A percentile compares a stretch with the other conserved stretches of the same genome.
These are phyloP conservation scores for Williopsis jadinii DNA, from an alignment of 1,139 yeast genomes.

Conservation along the genomic window DNA sequence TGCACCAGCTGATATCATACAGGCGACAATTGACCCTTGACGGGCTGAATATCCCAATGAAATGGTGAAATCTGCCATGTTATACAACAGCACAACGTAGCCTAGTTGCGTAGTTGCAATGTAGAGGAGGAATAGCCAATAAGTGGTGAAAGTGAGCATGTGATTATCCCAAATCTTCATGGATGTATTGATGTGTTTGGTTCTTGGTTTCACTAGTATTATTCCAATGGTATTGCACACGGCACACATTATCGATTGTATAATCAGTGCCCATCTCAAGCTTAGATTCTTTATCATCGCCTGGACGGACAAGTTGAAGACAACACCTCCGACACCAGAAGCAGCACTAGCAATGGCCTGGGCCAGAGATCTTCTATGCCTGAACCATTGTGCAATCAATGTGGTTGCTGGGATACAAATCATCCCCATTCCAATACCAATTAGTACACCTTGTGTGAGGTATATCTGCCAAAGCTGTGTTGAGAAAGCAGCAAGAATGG, in stretches of 20 bases:
- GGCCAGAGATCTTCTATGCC: conserved; percentile 43
- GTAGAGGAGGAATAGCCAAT: conserved; percentile 42
- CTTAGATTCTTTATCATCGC: conserved; percentile 33
- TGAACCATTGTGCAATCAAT: conserved; percentile 51
- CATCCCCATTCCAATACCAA: conserved; percentile 51
- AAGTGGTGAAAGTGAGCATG: conserved; percentile 31
- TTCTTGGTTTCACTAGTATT: conserved; percentile 34
- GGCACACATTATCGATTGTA: conserved; percentile 40
- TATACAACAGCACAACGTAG: conserved; percentile 51
- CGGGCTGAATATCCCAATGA: conserved; percentile 47
- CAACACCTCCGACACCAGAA: conserved; percentile 45
- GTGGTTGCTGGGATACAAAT: conserved; percentile 47
- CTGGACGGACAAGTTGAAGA: conserved; percentile 31
- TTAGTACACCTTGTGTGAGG: conserved; percentile 58
- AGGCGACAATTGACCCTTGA: conserved; percentile 55
- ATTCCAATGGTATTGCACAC: conserved; percentile 28
- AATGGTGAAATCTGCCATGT: conserved; percentile 52
- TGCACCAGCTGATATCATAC: conserved; percentile 56
- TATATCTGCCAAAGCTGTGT: conserved; percentile 51
- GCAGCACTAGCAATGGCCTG: conserved; percentile 44
- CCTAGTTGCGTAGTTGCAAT: conserved; percentile 44
- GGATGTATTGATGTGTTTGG: conserved; percentile 10
- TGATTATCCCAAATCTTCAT: conserved; percentile 20
- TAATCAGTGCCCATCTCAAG: conserved; percentile 60
- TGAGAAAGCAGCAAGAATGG: conserved; percentile 55